Evolutionary conservation across 2,329 filamentous ascomycete genomes (phyloP), one percentile per base, ranked within the genome.

Genomic region (Coniella lustricola): DNA sequence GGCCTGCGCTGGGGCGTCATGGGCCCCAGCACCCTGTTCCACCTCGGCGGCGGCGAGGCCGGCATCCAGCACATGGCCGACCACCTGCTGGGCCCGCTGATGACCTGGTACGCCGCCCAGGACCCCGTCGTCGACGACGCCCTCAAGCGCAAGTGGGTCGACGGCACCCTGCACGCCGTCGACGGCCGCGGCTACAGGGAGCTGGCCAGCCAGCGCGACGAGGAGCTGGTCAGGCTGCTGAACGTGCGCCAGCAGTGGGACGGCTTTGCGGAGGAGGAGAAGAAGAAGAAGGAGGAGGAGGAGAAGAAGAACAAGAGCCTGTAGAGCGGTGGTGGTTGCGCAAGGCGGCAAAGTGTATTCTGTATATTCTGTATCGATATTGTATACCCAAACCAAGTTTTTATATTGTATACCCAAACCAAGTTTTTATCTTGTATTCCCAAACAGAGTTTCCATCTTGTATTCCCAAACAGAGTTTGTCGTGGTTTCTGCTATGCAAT

Each of bases 1-100:
- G 55, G 55, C 5, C 49, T 57, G 25, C 21, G 55, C 8, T 57
- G 55, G 55, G 55, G 54, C 3, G 48, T 57, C 25, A 57, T 55
- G 51, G 55, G 55, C 14, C 55, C 55, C 1, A 54, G 41, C n/a
- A 25, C 49, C 35, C 45, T 56, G n/a, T 50, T 55, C 10, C 54
- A 56, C 39, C 49, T 56, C 20, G 54, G 54, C n/a, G 54, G 54
- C 8, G 54, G 54, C 5, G 52, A 53, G 31, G 49, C 49, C 25
- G 54, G 54, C n/a, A 44, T 55, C 14, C 29, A 48, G 42, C 54
- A 55, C 39, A 51, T 58, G 42, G 48, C 55, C 1, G 50, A 58
- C 25, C 56, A 58, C 35, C 40, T 58, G 7, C 38, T 56, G 18
- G 55, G 43, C 16, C 56, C 56, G 12, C 38, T 55, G 33, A 52